Base-by-base conservation (phyloP, 352 stramenopile genomes). In the Globisporangium solare region DNA sequence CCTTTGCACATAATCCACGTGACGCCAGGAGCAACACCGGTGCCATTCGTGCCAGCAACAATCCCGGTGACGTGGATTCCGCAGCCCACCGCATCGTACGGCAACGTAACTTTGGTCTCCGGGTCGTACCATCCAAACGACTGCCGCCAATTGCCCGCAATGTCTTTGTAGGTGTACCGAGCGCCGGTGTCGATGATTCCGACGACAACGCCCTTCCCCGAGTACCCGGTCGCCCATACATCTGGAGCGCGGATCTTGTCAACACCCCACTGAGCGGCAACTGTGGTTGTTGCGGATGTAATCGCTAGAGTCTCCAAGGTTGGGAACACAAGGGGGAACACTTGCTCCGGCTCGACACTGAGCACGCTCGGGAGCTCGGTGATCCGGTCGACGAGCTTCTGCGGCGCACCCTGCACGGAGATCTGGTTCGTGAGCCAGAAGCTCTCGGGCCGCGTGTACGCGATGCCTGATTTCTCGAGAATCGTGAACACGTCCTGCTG, bases 351-450 rank as follows among this genome's bases (percentile, higher is more conserved):
- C 2, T 64, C 48, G 1, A 86, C 74, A 2, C 54, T 68, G n/a
- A 66, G 43, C n/a, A 88, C 74, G 4, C 65, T 56, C 0, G 73
- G 58, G 2, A 73, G 47, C 24, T 80, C 66, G 24, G 60, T 47
- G 39, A 90, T 56, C 50, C 84, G 62, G 13, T 82, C 68, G 22
- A 88, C 49, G 17, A 88, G 59, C 15, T 71, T 63, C 0, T 56
- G 54, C 3, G 79, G 81, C 15, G 72, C 77, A 18, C 69, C 61
- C 12, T 78, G 57, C 6, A 90, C 61, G 54, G 74, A 80, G 14
- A 89, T 31, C 21, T 86, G 71, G 55, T 87, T 87, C 1, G 76
- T 83, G 24, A 89, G 60, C 79, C 79, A 89, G 24, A 77, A 83
- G n/a, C 60, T 83, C 40, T 78, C 54, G 4, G 63, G 62, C 2